phyloP scores from a whole-genome alignment of 345 rosid genomes.

The Moringa oleifera region DNA sequence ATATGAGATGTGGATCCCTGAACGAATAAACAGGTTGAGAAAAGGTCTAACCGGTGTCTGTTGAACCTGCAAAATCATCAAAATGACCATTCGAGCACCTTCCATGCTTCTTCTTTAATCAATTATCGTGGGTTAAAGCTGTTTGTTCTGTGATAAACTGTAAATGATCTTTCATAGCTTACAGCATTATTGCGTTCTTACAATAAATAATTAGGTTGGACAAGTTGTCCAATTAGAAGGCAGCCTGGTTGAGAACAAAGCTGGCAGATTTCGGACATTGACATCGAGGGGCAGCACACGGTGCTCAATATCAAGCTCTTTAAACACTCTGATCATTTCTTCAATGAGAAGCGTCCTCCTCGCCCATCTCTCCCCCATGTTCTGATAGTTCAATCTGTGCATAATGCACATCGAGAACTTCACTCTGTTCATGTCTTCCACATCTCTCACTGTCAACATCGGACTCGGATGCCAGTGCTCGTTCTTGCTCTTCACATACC shows the following conservation, averaged over 20 bases:
- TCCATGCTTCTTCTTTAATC: no score
- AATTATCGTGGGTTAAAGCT: no score
- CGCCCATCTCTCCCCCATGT: constrained; percentile 19
- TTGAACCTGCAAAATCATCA: no score
- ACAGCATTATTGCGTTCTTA: no score
- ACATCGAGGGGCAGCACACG: constrained; percentile 40
- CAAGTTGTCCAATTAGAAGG: constrained; percentile 33
- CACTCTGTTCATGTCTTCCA: constrained; percentile 53
- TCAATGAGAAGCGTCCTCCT: constrained; percentile 34
- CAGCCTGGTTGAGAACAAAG: constrained; percentile 18
- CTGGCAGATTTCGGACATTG: constrained; percentile 28
- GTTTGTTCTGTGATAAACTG: no score
- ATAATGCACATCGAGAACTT: constrained; percentile 15
- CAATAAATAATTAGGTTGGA: constrained; percentile 1
- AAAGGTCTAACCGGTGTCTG: no score
- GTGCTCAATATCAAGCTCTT: constrained; percentile 32
- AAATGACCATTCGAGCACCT: no score
- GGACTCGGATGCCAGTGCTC: constrained; percentile 30
- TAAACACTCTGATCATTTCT: constrained; percentile 31
- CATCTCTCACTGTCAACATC: constrained; percentile 19
- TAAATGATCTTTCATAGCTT: no score
- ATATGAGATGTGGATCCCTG: no score
- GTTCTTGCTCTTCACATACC: constrained; percentile 24
- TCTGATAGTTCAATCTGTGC: constrained; percentile 35
- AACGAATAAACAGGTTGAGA: no score